Evolutionary conservation across 2,329 filamentous ascomycete genomes (phyloP).

Genomic region (Aspergillus spinulosporus): DNA sequence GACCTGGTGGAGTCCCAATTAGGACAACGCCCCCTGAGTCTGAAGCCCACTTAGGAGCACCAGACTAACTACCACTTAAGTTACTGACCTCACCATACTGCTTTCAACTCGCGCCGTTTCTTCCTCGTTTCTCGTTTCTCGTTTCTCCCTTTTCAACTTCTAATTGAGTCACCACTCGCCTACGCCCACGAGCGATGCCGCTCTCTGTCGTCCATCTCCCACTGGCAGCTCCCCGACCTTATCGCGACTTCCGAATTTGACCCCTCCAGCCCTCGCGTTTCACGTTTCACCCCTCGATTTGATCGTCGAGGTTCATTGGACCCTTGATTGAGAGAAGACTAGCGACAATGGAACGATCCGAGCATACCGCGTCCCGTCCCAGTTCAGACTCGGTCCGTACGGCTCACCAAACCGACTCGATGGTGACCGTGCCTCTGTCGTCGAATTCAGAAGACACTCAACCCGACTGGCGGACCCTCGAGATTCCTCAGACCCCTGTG

Average conservation of each 20-base stretch:
- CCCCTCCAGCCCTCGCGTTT: conserved; percentile 14
- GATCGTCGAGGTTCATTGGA: neutral
- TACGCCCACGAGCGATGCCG: conserved; percentile 21
- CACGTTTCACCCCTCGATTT: neutral
- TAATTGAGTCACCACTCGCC: neutral
- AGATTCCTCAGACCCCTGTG: conserved; percentile 34
- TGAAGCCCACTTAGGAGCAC: conserved; percentile 2
- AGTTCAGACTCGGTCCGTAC: conserved; percentile 22
- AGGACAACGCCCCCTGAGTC: conserved; percentile 14
- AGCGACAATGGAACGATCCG: conserved; percentile 29
- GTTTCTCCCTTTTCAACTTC: neutral
- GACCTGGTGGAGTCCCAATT: conserved; percentile 18
- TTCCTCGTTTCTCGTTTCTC: conserved; percentile 2
- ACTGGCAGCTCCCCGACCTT: conserved; percentile 15
- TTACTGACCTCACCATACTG: conserved; percentile 8
- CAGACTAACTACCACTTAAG: conserved; percentile 7
- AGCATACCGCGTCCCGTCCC: conserved; percentile 24
- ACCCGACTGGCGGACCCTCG: conserved; percentile 50
- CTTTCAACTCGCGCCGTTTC: conserved; percentile 9
- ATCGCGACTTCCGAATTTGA: conserved; percentile 18
- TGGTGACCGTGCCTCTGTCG: conserved; percentile 75
- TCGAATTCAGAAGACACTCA: conserved; percentile 46
- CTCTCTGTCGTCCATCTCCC: conserved; percentile 14
- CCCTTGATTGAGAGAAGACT: neutral
- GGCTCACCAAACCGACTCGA: conserved; percentile 60